Base-by-base conservation (phyloP, 208 protist genomes). In the Trypanosoma platydactyli region DNA sequence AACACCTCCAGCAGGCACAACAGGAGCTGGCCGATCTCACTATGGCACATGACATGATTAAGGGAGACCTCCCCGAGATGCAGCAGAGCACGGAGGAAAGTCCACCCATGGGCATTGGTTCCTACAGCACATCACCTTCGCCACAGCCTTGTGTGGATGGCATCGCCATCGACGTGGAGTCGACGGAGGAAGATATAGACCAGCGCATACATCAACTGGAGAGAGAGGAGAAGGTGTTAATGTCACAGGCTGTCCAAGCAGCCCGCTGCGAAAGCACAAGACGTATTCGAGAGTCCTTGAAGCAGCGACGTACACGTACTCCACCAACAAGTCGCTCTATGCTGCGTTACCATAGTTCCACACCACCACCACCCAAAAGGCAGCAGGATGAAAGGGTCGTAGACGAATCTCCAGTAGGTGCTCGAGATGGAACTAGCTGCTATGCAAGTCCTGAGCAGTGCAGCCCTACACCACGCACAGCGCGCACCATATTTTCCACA, bases 21-120 rank as follows among this genome's bases (percentile, higher is more conserved):
- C 58, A 64, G 33, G 85, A 89, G 65, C 57, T 90, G 33, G 69
- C 70, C 7, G 84, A 94, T 51, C 77, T 94, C n/a, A 83, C 78
- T 61, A 60, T 74, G 12, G 88, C 88, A 5, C 83, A 88, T 52
- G 82, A 83, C 49, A 87, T 94, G 77, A 84, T 94, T 57, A 77
- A 76, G 9, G 88, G 84, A 13, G 88, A 94, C 61, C 64, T 94
- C 4, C 79, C 64, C 12, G 53, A 67, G 16, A 13, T 67, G 38
- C 44, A 41, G 30, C 30, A 13, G 46, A 41, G n/a, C 1, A 38
- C 50, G 22, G 64, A 51, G 40, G 60, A 33, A 30, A 64, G 46
- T 33, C 9, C 35, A 18, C 25, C 41, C 1, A 12, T 38, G 3
- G 16, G 22, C 11, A 49, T 56, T 68, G 63, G 72, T 74, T 48